Percentiles rank a stretch among this genome's conserved stretches.
These are phyloP conservation scores for Priceomyces fermenticarens DNA, from an alignment of 805 yeast genomes.

Conservation along the genomic window DNA sequence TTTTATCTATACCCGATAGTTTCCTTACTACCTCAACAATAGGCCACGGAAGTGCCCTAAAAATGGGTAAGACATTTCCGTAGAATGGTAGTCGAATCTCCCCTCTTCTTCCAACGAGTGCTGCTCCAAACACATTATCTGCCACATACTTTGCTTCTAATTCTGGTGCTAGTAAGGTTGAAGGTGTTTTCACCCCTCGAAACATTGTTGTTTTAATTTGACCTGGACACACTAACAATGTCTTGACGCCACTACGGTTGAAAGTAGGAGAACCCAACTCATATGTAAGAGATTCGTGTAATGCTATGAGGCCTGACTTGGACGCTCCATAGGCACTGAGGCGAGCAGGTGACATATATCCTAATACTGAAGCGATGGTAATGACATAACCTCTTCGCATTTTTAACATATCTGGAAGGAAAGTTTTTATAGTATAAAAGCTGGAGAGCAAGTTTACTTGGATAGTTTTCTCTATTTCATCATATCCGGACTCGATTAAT, in stretches of 20 bases:
- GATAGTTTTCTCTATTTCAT: conserved; percentile 60
- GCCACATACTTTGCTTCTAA: conserved; percentile 71
- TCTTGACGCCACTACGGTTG: conserved; percentile 54
- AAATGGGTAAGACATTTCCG: conserved; percentile 67
- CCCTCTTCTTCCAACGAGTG: conserved; percentile 61
- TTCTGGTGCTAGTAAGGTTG: conserved; percentile 75
- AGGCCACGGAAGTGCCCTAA: conserved; percentile 74
- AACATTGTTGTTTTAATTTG: conserved; percentile 79
- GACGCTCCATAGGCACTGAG: conserved; percentile 86
- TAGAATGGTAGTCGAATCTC: conserved; percentile 74
- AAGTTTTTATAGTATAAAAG: conserved; percentile 64
- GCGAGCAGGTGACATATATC: conserved; percentile 80
- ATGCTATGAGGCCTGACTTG: conserved; percentile 79
- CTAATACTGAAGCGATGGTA: conserved; percentile 81
- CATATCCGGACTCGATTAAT: conserved; percentile 50
- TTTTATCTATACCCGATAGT: conserved; percentile 65
- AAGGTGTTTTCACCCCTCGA: conserved; percentile 69
- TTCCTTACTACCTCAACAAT: conserved; percentile 52
- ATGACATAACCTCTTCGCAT: conserved; percentile 69
- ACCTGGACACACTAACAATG: conserved; percentile 83
- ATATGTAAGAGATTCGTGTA: conserved; percentile 77
- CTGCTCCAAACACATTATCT: conserved; percentile 47
- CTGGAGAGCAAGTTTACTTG: conserved; percentile 69
- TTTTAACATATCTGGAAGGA: conserved; percentile 69
- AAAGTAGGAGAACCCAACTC: conserved; percentile 58